Conservation (phyloP, 2,329 filamentous ascomycete species). For the Aphanoascus verrucosus region DNA sequence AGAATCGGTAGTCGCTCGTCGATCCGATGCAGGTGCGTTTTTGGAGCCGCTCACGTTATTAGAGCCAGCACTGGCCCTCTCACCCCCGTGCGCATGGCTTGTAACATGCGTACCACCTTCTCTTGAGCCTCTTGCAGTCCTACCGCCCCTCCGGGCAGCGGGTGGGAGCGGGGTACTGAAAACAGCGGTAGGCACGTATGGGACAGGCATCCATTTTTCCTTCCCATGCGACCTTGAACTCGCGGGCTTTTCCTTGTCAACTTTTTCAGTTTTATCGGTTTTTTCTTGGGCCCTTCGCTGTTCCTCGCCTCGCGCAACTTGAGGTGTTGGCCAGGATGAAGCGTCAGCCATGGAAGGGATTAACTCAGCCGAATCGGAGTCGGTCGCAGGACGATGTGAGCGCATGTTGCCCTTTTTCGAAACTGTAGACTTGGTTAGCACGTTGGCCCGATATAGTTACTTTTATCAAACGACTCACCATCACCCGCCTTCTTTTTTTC, state of each 20-base stretch:
- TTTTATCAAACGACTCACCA: conserved; percentile 19
- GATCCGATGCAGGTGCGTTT: conserved; percentile 15
- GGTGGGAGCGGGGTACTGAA: conserved; percentile 68
- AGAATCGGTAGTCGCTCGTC: conserved; percentile 1
- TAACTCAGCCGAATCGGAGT: conserved; percentile 16
- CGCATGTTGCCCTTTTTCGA: conserved; percentile 18
- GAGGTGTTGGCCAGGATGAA: conserved; percentile 80
- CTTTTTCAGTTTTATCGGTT: conserved; percentile 39
- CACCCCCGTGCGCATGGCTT: conserved; percentile 27
- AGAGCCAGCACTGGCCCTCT: conserved; percentile 25
- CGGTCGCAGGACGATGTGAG: conserved; percentile 15
- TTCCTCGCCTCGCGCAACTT: conserved; percentile 63
- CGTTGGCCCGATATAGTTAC: not conserved
- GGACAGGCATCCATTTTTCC: conserved; percentile 74
- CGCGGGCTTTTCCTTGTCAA: conserved; percentile 52
- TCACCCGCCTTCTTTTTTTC: conserved; percentile 27
- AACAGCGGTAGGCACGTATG: conserved; percentile 71
- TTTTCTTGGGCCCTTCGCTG: conserved; percentile 63
- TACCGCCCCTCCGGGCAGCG: conserved; percentile 44
- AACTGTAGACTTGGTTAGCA: conserved; percentile 11
- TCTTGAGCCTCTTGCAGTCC: conserved; percentile 46
- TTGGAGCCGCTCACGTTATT: conserved; percentile 23
- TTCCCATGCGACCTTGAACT: conserved; percentile 53
- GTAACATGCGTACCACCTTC: conserved; percentile 39
- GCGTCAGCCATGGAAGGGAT: conserved; percentile 65